A percentile compares a stretch with the other conserved stretches of the same genome.
phyloP scores from a whole-genome alignment of 148 eudicot genomes.

The Rhododendron griersonianum region DNA sequence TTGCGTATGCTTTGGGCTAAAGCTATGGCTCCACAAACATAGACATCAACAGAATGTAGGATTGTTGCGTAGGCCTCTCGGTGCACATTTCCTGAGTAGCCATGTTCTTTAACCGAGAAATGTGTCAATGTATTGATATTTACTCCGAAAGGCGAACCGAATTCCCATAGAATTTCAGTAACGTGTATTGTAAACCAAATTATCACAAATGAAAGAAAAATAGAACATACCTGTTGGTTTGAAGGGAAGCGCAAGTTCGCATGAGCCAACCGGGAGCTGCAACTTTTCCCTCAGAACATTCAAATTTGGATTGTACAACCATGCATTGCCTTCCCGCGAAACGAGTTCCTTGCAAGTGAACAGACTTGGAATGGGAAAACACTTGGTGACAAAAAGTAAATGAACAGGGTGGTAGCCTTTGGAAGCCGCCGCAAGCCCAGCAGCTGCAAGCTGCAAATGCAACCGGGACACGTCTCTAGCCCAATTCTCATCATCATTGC shows the following conservation, averaged over 20 bases:
- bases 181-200: neutral
- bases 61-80: slow-evolving; percentile 91
- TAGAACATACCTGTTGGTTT: slow-evolving; percentile 41
- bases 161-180: neutral
- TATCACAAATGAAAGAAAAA: neutral
- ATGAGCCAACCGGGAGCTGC: slow-evolving; percentile 81
- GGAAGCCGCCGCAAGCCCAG: slow-evolving; percentile 49
- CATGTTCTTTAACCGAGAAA: slow-evolving; percentile 28
- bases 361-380: slow-evolving; percentile 71
- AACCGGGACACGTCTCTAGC: slow-evolving; percentile 73
- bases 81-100: slow-evolving; percentile 32
- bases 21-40: slow-evolving; percentile 89
- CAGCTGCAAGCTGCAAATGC: slow-evolving; percentile 78
- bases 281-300: slow-evolving; percentile 53
- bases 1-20: slow-evolving; percentile 89
- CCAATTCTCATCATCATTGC: slow-evolving; percentile 53
- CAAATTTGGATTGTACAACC: slow-evolving; percentile 73
- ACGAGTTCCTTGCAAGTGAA: slow-evolving; percentile 71
- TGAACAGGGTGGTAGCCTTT: slow-evolving; percentile 55
- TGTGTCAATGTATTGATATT: neutral
- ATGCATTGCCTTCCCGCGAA: slow-evolving; percentile 43
- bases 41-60: slow-evolving; percentile 74
- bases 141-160: neutral
- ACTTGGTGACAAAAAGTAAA: slow-evolving; percentile 53
- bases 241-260: slow-evolving; percentile 81